Base-by-base conservation (phyloP, 2,329 filamentous ascomycete species). In the Penicillium sp. region DNA sequence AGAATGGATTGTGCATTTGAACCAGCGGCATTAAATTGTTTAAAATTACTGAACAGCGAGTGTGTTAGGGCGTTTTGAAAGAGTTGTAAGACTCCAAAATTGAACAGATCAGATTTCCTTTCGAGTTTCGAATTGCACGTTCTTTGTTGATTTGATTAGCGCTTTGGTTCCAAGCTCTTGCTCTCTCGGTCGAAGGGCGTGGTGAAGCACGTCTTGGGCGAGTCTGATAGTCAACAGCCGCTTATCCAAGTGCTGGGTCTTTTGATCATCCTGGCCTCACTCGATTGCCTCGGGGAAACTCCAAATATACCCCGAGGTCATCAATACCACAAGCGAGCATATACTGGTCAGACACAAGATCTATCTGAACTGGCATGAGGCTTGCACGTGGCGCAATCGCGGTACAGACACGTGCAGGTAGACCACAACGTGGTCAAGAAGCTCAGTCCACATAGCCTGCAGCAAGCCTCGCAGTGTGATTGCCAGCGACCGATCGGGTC, bases 51-150 rank as follows among this genome's bases (percentile, higher is more conserved):
- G 43, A 58, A 31, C 43, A 67, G 64, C 61, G 59, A 58, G 58
- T 57, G 64, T 60, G 66, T 66, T 66, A 59, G 40, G 65, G 66
- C 61, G 62, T 69, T 64, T 59, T n/a, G 14, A 34, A 58, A 43
- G 52, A 42, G 56, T 47, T 50, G 39, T 54, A 24, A 52, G 57
- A 50, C 57, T 52, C 36, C 45, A 46, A 54, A 46, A 47, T 45
- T 36, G 49, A 51, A 22, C 43, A 54, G 46, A 31, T 54, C 42
- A 43, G 18, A 42, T 36, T 40, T 52, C 49, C 47, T 43, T 49
- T 47, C 39, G 51, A 39, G 43, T 31, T 45, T 42, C 43, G n/a
- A 27, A 31, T 50, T 48, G 31, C 42, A 36, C 40, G 31, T 11
- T 36, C 34, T 27, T 27, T 27, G 24, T 8, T 27, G 24, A 27